Evolutionary conservation across 495 filamentous ascomycete genomes (phyloP), one percentile per base, ranked within the genome.

Genomic region (Aspergillus heteromorphus): DNA sequence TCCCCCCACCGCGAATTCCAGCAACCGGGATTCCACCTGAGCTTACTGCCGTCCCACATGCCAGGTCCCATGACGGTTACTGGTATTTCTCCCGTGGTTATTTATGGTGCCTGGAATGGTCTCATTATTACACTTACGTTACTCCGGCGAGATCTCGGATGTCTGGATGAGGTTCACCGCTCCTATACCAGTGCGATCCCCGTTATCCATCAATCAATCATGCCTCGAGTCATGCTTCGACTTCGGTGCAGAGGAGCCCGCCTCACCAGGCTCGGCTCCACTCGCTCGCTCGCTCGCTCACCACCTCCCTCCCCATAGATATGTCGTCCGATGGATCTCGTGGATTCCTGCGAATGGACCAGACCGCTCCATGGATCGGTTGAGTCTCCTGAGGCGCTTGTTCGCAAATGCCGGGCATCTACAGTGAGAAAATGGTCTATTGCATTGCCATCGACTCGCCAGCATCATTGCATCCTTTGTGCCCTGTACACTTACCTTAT

Each of bases 21-120:
- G 58, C 45, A 41, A 60, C 58, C 58, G 10, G 58, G 58, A 50
- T 56, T 25, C 31, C 30, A 20, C 11, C 21, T 47, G 53, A 52
- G 45, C 54, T 50, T 56, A 50, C 53, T 19, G 45, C 10, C 25
- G 53, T 51, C 43, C 41, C 53, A 55, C 58, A 61, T 54, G 54
- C 54, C 58, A 60, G 45, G 23, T 16, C 48, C 42, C 36, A 21
- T 49, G 34, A 41, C 50, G n/a, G 19, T 14, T 8, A 29, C 25
- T n/a, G 17, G 38, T 38, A 43, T 29, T 16, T n/a, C 40, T 53
- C 41, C n/a, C n/a, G 40, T 17, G 17, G 6, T 53, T 41, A 18
- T 43, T 53, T 29, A 3, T 9, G 41, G 31, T 10, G 11, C 8
- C 11, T 38, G 34, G 34, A 38, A 38, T 38, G 34, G n/a, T 38